Conservation (phyloP, 208 protist genomes). For the Trypanosoma scelopori region DNA sequence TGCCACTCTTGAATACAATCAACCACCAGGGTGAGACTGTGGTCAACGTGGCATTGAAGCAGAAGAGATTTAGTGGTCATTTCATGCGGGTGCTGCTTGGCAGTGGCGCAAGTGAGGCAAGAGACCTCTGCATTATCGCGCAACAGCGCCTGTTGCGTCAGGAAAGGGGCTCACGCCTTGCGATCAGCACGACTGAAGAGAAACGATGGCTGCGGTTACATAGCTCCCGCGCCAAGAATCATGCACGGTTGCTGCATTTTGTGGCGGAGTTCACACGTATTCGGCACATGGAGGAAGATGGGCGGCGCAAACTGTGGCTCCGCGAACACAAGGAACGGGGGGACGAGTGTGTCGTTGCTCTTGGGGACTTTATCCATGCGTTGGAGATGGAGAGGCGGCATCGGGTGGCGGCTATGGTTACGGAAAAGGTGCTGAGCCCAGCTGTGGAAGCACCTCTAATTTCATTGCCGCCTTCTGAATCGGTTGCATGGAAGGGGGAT, state of each 20-base stretch:
- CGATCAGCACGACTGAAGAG: neutral
- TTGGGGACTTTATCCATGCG: neutral
- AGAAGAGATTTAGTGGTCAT: conserved; percentile 10
- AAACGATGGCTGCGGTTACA: conserved; percentile 1
- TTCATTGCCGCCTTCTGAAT: no score
- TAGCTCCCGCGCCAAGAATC: neutral
- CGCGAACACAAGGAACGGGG: conserved; percentile 3
- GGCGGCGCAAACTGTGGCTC: conserved; percentile 11
- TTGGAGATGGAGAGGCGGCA: neutral
- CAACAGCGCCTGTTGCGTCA: neutral
- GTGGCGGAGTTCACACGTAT: neutral
- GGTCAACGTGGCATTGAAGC: conserved; percentile 41
- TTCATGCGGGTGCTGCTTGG: conserved; percentile 44
- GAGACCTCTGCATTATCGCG: neutral
- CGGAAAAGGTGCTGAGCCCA: neutral
- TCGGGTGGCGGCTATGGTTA: neutral
- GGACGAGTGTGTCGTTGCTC: neutral
- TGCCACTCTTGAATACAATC: conserved; percentile 31
- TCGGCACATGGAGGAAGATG: conserved; percentile 3
- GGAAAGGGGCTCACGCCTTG: neutral
- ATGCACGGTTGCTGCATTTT: neutral
- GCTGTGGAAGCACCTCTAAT: neutral
- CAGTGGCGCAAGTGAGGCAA: conserved; percentile 25
- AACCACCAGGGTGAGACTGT: conserved; percentile 35
- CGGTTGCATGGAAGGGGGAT: no score